Evolutionary conservation across 108 stramenopile genomes (phyloP).

Genomic region (Skeletonema menzelii): DNA sequence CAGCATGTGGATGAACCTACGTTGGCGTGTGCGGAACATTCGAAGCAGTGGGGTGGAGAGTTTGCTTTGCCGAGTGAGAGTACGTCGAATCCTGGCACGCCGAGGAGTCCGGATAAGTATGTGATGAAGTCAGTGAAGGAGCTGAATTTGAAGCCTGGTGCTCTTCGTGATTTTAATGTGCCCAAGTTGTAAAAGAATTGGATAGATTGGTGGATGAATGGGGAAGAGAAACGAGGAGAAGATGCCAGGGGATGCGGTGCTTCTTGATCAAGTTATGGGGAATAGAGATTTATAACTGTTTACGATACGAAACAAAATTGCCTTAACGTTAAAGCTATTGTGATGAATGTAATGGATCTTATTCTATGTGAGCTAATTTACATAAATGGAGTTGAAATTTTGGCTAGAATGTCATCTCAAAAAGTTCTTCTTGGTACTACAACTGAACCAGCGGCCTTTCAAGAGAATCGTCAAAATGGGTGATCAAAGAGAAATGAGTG

Average conservation of each 20-base stretch:
- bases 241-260: neutral
- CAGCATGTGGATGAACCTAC: constrained; percentile 63
- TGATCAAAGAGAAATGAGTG: too few species aligned
- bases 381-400: too few species aligned
- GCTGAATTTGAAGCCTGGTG: neutral
- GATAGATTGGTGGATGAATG: neutral
- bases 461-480: too few species aligned
- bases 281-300: too few species aligned
- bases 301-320: too few species aligned
- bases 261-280: too few species aligned
- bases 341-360: too few species aligned
- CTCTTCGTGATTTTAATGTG: neutral
- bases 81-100: neutral
- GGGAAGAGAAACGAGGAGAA: neutral
- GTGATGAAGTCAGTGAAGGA: neutral
- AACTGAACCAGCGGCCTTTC: too few species aligned
- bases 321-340: too few species aligned
- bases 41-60: constrained; percentile 46
- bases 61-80: constrained; percentile 29
- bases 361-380: too few species aligned
- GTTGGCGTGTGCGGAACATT: constrained; percentile 23
- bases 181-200: neutral
- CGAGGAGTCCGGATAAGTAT: neutral
- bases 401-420: too few species aligned
- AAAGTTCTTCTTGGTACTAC: too few species aligned